Percentiles rank a stretch among this genome's conserved stretches.
Conservation (phyloP, 176 grass and related monocot species). For the Calamus simplicifolius region DNA sequence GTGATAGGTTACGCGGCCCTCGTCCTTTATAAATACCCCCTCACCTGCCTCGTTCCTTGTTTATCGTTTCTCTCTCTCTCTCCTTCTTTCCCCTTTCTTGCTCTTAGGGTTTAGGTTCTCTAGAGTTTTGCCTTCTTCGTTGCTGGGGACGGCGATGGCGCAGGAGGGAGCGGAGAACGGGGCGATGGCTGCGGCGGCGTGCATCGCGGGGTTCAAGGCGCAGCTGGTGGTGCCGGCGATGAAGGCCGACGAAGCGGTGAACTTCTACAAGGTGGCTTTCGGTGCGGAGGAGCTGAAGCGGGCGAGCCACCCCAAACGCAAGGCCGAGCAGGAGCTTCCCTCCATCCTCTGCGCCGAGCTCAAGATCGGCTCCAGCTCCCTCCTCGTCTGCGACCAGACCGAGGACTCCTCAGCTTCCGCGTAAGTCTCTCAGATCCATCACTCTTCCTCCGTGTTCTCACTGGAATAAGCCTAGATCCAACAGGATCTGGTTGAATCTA, state of each 20-base stretch:
- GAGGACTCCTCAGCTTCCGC: conserved; percentile 8
- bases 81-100: too few relatives aligned
- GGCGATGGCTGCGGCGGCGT: neutral
- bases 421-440: conserved; percentile 14
- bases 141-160: neutral
- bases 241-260: conserved; percentile 43
- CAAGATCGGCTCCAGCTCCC: conserved; percentile 24
- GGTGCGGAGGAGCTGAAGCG: conserved; percentile 42
- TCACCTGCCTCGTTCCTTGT: too few relatives aligned
- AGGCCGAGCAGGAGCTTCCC: conserved; percentile 41
- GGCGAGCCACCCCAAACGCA: conserved; percentile 42
- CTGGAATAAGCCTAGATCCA: neutral
- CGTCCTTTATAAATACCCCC: too few relatives aligned
- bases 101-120: too few relatives aligned
- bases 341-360: conserved; percentile 50
- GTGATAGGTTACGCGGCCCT: too few relatives aligned
- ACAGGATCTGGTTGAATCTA: neutral
- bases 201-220: conserved; percentile 21
- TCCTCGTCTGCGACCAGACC: conserved; percentile 41
- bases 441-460: neutral
- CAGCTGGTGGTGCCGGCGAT: conserved; percentile 36
- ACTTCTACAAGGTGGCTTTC: conserved; percentile 67
- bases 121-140: too few relatives aligned
- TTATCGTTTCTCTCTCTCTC: too few relatives aligned
- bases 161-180: conserved; percentile 12